Conservation (phyloP, 495 filamentous ascomycete species). For the Trichoderma reesei region DNA sequence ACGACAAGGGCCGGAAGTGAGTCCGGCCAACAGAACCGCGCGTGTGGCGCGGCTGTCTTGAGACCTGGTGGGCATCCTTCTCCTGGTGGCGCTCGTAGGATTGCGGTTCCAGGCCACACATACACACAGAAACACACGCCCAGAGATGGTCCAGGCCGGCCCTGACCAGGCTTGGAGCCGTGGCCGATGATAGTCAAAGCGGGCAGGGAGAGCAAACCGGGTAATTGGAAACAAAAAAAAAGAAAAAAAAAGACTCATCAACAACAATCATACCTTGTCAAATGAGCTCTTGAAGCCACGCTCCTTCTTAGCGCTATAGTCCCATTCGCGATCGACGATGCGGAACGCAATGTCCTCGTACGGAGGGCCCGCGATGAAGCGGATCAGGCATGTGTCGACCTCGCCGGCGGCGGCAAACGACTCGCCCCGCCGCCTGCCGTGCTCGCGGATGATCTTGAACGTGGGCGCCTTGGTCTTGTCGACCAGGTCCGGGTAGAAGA, state of each 20-base stretch:
- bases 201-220: conserved; percentile 12
- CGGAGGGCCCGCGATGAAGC: conserved; percentile 89
- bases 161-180: conserved; percentile 9
- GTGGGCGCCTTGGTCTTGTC: conserved; percentile 91
- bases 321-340: conserved; percentile 98
- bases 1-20: not conserved
- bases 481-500: conserved; percentile 98
- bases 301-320: conserved; percentile 92
- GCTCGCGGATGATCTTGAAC: conserved; percentile 87
- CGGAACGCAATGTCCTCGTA: conserved; percentile 97
- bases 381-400: conserved; percentile 93
- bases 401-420: conserved; percentile 93
- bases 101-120: conserved; percentile 4
- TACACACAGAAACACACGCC: too few species aligned
- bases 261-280: conserved; percentile 61
- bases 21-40: not conserved
- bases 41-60: conserved; percentile 13
- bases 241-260: too few species aligned
- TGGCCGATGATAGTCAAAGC: not conserved
- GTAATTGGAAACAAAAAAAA: conserved; percentile 4
- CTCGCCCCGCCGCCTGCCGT: conserved; percentile 79
- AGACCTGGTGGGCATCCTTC: not conserved
- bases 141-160: not conserved
- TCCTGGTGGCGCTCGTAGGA: not conserved
- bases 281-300: conserved; percentile 94